Evolutionary conservation across 1,284 basidiomycete genomes (phyloP).

Genomic region (Ustilago cynodontis): DNA sequence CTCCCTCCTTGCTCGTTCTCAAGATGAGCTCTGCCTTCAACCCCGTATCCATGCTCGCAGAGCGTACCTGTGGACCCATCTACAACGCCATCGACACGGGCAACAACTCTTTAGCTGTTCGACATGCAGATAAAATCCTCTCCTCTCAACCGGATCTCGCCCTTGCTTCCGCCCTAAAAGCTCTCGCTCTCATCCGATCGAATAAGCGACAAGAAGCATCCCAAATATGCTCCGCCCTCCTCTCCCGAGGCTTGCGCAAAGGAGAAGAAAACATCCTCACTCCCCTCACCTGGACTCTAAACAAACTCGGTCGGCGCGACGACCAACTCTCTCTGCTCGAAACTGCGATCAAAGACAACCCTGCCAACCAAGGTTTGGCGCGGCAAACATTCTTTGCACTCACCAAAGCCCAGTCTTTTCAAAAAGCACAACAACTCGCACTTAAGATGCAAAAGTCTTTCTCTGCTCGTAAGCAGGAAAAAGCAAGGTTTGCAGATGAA

Average conservation of each 20-base stretch:
- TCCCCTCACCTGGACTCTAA: constrained; percentile 83
- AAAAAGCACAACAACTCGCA: constrained; percentile 65
- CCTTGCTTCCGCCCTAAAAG: constrained; percentile 76
- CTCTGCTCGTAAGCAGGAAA: constrained; percentile 79
- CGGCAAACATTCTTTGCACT: constrained; percentile 81
- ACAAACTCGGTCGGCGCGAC: constrained; percentile 79
- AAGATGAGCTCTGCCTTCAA: constrained; percentile 43
- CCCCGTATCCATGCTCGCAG: constrained; percentile 48
- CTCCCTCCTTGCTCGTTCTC: constrained; percentile 14
- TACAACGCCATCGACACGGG: constrained; percentile 59
- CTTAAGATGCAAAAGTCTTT: constrained; percentile 48
- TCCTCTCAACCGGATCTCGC: constrained; percentile 44
- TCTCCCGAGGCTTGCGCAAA: constrained; percentile 76
- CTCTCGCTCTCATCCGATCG: constrained; percentile 81
- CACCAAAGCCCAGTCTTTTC: constrained; percentile 49
- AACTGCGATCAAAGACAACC: constrained; percentile 74
- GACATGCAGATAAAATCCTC: constrained; percentile 51
- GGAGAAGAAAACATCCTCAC: constrained; percentile 73
- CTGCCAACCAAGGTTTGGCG: constrained; percentile 82
- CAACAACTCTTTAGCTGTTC: constrained; percentile 42
- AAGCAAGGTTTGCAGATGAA: constrained; percentile 81
- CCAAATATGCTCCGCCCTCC: constrained; percentile 81
- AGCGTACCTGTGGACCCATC: constrained; percentile 56
- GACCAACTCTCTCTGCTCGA: constrained; percentile 67
- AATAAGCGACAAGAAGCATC: constrained; percentile 85